Evolutionary conservation across 352 stramenopile genomes (phyloP), one percentile per base, ranked within the genome.

Genomic region (Pythium biforme): DNA sequence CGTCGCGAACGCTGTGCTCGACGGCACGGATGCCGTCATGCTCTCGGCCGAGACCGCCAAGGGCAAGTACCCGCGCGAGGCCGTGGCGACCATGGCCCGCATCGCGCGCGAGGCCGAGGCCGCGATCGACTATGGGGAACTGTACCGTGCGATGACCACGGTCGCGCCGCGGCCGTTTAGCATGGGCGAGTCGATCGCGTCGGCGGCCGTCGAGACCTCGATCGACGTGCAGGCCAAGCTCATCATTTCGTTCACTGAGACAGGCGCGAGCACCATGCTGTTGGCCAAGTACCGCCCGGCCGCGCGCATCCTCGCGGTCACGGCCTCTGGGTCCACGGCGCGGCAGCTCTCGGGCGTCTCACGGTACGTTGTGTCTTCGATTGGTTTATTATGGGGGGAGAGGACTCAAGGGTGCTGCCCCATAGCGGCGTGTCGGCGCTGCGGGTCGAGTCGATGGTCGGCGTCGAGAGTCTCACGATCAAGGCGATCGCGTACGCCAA

Each of bases 11-110:
- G 97, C 98, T 33, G 97, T 99, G 34, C 74, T 99, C 10, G 98
- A 99, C 69, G 97, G 97, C 51, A 99, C 97, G 14, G 98, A 99
- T 77, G 92, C 86, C n/a, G 92, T 99, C 62, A 99, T 99, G 98
- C 70, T 99, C 25, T 99, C 95, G 22, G 98, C 96, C 29, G 98
- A 99, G 84, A 99, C 97, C 2, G 98, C 98, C 27, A 99, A 98
- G 59, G 98, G 98, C 41, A 88, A 98, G 66, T 98, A 99, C 73
- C 97, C 97, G 17, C 75, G 86, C 11, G 85, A 97, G 55, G 92
- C 97, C 25, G 96, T 99, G 11, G 73, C 79, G 61, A 99, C 98
- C 1, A 98, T 98, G 95, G 76, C 90, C 11, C 82, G 83, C 34
- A 98, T 98, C 50, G 97, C 87, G 52, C 73, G 87, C 40, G 94